Evolutionary conservation across 2,329 filamentous ascomycete genomes (phyloP).

Genomic region (Raffaelea arxii): DNA sequence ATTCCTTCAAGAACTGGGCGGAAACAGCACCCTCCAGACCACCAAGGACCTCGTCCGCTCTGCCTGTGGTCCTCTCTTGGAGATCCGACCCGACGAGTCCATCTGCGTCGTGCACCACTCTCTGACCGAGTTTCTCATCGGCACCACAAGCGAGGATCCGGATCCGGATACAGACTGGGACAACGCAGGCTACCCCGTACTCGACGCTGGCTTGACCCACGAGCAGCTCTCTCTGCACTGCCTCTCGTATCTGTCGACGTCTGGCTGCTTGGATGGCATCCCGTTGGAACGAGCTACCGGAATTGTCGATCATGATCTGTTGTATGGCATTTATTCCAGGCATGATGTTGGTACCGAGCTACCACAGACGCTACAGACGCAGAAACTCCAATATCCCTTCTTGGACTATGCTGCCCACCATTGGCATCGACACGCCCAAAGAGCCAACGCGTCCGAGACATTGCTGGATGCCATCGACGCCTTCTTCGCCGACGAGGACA

Average conservation of each 20-base stretch:
- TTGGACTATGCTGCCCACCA: slow-evolving; percentile 19
- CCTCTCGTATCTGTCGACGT: too few relatives aligned
- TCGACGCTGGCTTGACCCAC: too few relatives aligned
- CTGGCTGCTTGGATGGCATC: too few relatives aligned
- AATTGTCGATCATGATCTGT: too few relatives aligned
- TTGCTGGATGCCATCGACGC: neutral
- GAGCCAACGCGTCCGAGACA: neutral
- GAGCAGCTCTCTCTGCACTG: too few relatives aligned
- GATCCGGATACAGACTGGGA: too few relatives aligned
- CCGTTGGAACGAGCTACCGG: too few relatives aligned
- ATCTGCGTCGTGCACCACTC: slow-evolving; percentile 36
- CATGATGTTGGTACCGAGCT: too few relatives aligned
- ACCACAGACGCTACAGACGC: too few relatives aligned
- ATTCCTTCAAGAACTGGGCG: slow-evolving; percentile 7
- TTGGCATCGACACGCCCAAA: slow-evolving; percentile 19
- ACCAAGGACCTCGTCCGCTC: slow-evolving; percentile 27
- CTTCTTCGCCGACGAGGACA: neutral
- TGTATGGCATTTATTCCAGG: too few relatives aligned
- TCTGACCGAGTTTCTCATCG: slow-evolving; percentile 33
- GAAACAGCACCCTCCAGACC: slow-evolving; percentile 13
- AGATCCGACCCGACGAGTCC: slow-evolving; percentile 33
- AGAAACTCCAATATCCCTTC: slow-evolving; percentile 17
- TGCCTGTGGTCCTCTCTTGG: slow-evolving; percentile 32
- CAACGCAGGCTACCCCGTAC: too few relatives aligned
- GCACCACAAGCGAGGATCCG: too few relatives aligned